Base-by-base conservation (phyloP, 345 rosid genomes). In the Murraya koenigii region DNA sequence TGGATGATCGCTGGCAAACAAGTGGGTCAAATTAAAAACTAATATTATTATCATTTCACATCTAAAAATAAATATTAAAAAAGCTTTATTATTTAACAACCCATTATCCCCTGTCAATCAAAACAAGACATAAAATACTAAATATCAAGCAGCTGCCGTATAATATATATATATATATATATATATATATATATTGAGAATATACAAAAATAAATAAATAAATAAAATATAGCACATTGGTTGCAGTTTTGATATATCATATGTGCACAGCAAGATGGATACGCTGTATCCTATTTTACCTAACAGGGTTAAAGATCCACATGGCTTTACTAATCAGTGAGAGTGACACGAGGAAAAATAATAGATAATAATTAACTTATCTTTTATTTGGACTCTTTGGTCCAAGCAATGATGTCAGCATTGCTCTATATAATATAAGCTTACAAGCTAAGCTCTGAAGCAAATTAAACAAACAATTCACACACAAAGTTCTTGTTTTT, bases 341-440 rank as follows among this genome's bases (percentile, higher is more conserved):
- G 25, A 69, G 30, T 47, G 72, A 25, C 22, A 66, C 13, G 6
- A 20, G 9, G 20, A n/a, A 36, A 65, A 35, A 35, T 22, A 38
- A 33, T 69, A 13, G 28, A 9, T n/a, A 36, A 13, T 6, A 47
- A 1, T 19, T 17, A 66, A 9, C 2, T 10, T 20, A 17, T 36
- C 47, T 20, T 41, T 7, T 71, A 1, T 20, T 5, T 71, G 63
- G 63, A 71, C 75, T 71, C 75, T 17, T 30, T 71, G 30, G 75
- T 71, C 63, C 36, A 22, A 71, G 26, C 11, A 52, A 71, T 52
- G 62, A 71, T 23, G 52, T 59, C n/a, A 58, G 5, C 1, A 15
- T 23, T 23, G n/a, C 22, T 64, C 76, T 80, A 80, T 70, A 63
- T 80, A 80, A 52, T 52, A 70, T 52, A 70, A 28, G 62, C 36